Evolutionary conservation across 768 basidiomycete genomes (phyloP), one percentile per base, ranked within the genome.

Genomic region (Amanita muscaria): DNA sequence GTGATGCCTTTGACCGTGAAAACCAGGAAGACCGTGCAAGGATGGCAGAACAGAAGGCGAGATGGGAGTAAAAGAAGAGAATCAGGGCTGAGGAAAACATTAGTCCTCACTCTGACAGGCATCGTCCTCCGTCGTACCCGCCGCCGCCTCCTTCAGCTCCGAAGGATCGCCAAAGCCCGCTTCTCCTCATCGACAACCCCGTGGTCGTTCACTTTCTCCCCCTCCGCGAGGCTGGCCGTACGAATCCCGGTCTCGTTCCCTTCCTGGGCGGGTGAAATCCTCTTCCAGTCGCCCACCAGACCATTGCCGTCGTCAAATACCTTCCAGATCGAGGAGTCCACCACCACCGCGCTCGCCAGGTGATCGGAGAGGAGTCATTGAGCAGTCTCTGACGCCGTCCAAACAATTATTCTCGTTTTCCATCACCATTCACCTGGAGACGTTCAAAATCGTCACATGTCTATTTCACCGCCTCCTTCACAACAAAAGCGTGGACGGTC

Each of bases 1-100:
- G 94, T 3, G 84, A 87, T 15, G 91, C 93, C 0, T 97, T 99
- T 62, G 84, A 94, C 62, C 73, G 79, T 31, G 94, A 94, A 58
- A 91, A 90, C 58, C 94, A 97, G 57, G 89, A 84, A 48, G 79
- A 83, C 14, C 70, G 75, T 3, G 65, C 67, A 4, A 74, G 68
- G 54, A 71, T 81, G 64, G 72, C 73, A 44, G 78, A 75, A 53
- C 84, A 88, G 55, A 80, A 81, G 54, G 77, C 73, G 42, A 81
- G 78, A 54, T 86, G 84, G 76, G 82, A 87, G 53, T 5, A 88
- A 88, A 49, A 80, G 76, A 58, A 75, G 72, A 51, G 85, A 89
- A 55, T 83, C 48, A 72, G 88, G 52, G 67, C 86, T 51, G 88
- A 88, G 52, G 86, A 90, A 54, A 47, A 58, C 48, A 27, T 22